Base-by-base conservation (phyloP, 768 basidiomycete species). In the Tylopilus balloui region DNA sequence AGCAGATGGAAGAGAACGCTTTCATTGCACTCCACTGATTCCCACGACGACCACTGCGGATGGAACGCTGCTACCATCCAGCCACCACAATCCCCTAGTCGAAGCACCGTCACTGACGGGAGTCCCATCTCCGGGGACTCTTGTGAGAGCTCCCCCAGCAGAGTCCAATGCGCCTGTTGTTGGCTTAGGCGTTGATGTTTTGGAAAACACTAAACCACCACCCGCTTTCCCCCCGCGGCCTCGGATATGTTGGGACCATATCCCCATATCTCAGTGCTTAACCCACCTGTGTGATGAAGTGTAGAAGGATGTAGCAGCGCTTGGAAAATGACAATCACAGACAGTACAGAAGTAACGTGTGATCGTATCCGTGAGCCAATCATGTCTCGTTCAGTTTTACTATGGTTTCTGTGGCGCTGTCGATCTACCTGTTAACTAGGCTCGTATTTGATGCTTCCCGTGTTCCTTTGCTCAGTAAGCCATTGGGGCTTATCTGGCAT, bases 231-330 rank as follows among this genome's bases (percentile, higher is more conserved):
- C 21, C 51, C 44, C 12, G 25, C 31, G 2, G 48, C 51, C 24
- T 53, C 57, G 15, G 56, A 56, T 14, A 43, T 42, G 0, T 42
- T 65, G 35, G 54, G 58, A 19, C 60, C 50, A 15, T 65, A 64
- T 23, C 65, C 64, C 0, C 56, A 51, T 27, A 59, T 59, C 4
- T 52, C 56, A 2, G 15, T 48, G 10, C 47, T 58, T 5, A 39
- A 24, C 15, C 23, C 49, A 25, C 20, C 20, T 21, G 42, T 29
- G 10, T 21, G 40, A 35, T 51, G 36, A 60, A 39, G 17, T 23
- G 4, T 13, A 35, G 24, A 10, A 31, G n/a, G n/a, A 36, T 19
- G 28, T 23, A 31, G 9, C 9, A 12, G 20, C 2, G 24, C 5
- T 35, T 14, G 31, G 27, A 40, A 38, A 27, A 23, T 5, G 25